Conservation (phyloP, 108 stramenopile genomes). For the Skeletonema potamos region DNA sequence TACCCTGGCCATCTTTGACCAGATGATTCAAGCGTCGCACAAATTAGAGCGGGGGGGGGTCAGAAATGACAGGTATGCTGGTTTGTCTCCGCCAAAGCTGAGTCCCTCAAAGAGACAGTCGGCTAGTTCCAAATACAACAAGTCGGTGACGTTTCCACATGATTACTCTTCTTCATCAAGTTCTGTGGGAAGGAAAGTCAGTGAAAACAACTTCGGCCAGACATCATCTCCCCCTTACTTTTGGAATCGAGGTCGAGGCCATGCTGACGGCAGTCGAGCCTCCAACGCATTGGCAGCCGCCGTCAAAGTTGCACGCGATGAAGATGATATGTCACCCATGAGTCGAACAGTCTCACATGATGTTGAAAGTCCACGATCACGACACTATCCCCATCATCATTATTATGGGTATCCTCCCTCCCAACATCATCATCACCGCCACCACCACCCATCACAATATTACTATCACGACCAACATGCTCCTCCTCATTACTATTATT, state of each 20-base stretch:
- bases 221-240: background rate
- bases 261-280: background rate
- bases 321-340: background rate
- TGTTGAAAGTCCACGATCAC: conserved; percentile 4
- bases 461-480: background rate
- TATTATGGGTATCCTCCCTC: background rate
- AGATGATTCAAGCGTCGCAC: conserved; percentile 47
- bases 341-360: conserved; percentile 15
- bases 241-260: background rate
- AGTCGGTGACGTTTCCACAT: background rate
- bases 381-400: background rate
- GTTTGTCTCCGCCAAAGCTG: conserved; percentile 33
- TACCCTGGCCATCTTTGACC: conserved; percentile 49
- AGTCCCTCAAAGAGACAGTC: conserved; percentile 9
- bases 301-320: background rate
- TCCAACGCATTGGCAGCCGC: background rate
- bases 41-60: conserved; percentile 21
- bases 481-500: background rate
- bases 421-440: background rate
- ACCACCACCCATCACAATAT: background rate
- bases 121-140: background rate
- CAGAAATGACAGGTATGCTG: conserved; percentile 13
- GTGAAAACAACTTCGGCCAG: background rate
- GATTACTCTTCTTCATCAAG: background rate
- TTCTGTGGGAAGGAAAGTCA: background rate